phyloP scores from a whole-genome alignment of 140 eudicot genomes.

The Anethum foeniculum region DNA sequence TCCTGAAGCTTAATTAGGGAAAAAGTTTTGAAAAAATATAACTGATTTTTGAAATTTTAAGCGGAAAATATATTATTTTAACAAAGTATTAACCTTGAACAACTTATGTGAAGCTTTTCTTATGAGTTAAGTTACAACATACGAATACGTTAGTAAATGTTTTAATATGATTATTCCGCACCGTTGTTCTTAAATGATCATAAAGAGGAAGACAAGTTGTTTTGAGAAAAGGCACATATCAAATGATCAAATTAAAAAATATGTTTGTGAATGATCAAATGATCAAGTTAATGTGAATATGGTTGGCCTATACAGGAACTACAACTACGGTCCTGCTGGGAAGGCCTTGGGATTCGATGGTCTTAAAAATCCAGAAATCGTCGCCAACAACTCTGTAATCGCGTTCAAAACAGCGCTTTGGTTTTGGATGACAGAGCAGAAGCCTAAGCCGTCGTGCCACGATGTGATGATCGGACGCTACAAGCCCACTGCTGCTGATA shows the following conservation, averaged over 20 bases:
- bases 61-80: too few species aligned
- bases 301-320: constrained; percentile 22
- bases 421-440: constrained; percentile 34
- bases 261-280: neutral
- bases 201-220: constrained; percentile 1
- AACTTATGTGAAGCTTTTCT: too few species aligned
- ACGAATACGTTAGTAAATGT: too few species aligned
- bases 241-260: neutral
- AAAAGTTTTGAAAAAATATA: too few species aligned
- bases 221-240: neutral
- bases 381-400: constrained; percentile 26
- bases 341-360: constrained; percentile 34
- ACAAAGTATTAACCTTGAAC: too few species aligned
- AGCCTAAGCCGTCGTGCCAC: constrained; percentile 28
- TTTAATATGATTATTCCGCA: neutral
- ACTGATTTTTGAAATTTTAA: too few species aligned
- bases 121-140: too few species aligned
- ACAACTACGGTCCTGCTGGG: constrained; percentile 48
- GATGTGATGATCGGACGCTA: constrained; percentile 31
- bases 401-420: constrained; percentile 27
- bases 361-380: constrained; percentile 30
- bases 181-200: neutral
- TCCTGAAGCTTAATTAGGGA: too few species aligned
- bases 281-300: neutral
- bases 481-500: constrained; percentile 14